A percentile compares a stretch with the other conserved stretches of the same genome.
Evolutionary conservation across 2,329 filamentous ascomycete species (phyloP).

Genomic region (Aspergillus sp.): DNA sequence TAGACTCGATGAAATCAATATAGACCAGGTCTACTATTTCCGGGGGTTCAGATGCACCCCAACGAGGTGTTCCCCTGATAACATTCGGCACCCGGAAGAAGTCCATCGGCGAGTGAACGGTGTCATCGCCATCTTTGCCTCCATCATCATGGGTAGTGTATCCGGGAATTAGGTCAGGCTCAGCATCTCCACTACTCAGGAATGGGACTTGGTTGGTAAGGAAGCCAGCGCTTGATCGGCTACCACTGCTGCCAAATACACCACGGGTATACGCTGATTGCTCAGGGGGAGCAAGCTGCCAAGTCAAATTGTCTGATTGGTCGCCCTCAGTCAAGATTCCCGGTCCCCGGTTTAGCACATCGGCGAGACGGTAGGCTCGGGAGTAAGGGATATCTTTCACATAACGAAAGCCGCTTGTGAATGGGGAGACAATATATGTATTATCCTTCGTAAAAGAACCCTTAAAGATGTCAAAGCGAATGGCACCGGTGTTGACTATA

Average conservation of each 20-base stretch:
- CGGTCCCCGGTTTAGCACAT: constrained; percentile 60
- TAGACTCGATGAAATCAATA: constrained; percentile 85
- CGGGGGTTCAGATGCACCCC: constrained; percentile 52
- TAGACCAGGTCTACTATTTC: constrained; percentile 85
- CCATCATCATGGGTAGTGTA: constrained; percentile 90
- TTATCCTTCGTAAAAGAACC: constrained; percentile 87
- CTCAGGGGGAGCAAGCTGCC: constrained; percentile 49
- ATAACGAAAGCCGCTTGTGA: constrained; percentile 75
- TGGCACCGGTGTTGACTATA: constrained; percentile 83
- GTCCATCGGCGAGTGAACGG: constrained; percentile 71
- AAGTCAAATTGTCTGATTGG: constrained; percentile 20
- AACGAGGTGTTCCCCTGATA: constrained; percentile 67
- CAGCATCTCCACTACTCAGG: not conserved
- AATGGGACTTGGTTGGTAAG: constrained; percentile 34
- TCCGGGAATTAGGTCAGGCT: constrained; percentile 61
- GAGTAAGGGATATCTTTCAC: constrained; percentile 79
- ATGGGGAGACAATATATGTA: constrained; percentile 84
- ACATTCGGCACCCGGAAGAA: constrained; percentile 83
- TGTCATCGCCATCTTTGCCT: constrained; percentile 85
- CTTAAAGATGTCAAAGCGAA: constrained; percentile 95
- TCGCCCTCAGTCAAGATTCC: constrained; percentile 45
- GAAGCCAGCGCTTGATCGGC: not conserved
- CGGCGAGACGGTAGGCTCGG: constrained; percentile 68
- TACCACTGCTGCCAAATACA: not conserved
- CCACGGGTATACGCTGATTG: constrained; percentile 37